A percentile compares a stretch with the other conserved stretches of the same genome.
phyloP scores from a whole-genome alignment of 495 filamentous ascomycete species.

The Oidiodendron maius region DNA sequence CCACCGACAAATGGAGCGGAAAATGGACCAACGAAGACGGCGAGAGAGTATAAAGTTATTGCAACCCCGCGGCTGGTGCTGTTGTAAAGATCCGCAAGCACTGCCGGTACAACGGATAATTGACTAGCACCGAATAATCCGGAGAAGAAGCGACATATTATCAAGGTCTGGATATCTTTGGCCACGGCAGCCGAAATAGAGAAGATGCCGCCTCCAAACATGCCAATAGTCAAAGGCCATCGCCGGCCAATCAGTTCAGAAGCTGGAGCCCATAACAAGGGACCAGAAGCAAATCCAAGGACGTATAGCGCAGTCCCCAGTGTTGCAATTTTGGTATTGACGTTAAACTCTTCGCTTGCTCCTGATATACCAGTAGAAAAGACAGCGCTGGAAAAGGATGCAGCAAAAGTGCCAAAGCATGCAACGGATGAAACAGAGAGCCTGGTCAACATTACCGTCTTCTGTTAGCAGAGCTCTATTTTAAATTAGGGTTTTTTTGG shows the following conservation, averaged over 20 bases:
- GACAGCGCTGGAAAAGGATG: neutral
- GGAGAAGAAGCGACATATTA: constrained; percentile 54
- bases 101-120: neutral
- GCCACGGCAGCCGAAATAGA: constrained; percentile 53
- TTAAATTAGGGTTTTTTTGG: too few relatives aligned
- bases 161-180: constrained; percentile 50
- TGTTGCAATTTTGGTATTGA: neutral
- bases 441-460: too few relatives aligned
- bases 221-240: constrained; percentile 46
- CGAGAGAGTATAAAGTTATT: constrained; percentile 29
- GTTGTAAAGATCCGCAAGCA: neutral
- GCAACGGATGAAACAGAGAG: too few relatives aligned
- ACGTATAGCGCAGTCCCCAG: neutral
- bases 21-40: constrained; percentile 62
- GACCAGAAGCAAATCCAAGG: neutral
- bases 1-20: constrained; percentile 72
- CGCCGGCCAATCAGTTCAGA: constrained; percentile 34
- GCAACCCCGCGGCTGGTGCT: neutral
- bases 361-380: neutral
- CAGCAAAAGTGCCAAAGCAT: neutral
- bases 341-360: neutral
- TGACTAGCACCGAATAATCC: neutral
- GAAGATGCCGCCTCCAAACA: constrained; percentile 48
- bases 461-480: too few relatives aligned
- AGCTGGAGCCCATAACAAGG: neutral